phyloP scores from a whole-genome alignment of 2,329 filamentous ascomycete genomes.

The Ceratocystis colombiana region DNA sequence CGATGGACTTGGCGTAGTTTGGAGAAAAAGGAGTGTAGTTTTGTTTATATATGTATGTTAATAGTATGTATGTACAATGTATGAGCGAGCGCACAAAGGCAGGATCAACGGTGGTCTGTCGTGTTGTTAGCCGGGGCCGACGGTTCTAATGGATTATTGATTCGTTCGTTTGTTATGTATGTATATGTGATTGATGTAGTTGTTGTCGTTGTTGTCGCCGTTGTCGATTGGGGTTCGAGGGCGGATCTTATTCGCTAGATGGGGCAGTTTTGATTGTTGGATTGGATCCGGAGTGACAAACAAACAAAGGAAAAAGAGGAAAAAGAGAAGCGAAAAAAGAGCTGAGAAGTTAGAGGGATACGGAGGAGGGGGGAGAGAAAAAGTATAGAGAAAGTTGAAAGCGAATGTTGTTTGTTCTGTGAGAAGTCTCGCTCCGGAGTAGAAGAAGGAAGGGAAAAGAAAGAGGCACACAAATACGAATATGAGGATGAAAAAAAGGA shows the following conservation, averaged over 20 bases:
- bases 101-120: neutral
- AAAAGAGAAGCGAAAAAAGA: neutral
- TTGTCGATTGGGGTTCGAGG: neutral
- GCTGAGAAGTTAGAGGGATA: neutral
- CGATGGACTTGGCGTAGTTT: no score
- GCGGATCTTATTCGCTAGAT: neutral
- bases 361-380: neutral
- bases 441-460: neutral
- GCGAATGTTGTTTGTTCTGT: neutral
- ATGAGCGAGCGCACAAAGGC: conserved; percentile 2
- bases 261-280: neutral
- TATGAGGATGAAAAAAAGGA: neutral
- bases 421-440: neutral
- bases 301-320: neutral
- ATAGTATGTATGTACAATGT: neutral
- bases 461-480: no score
- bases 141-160: neutral
- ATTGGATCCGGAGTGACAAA: neutral
- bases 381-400: neutral
- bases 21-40: neutral
- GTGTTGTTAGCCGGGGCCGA: neutral
- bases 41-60: conserved; percentile 8
- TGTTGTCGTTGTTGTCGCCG: neutral
- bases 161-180: neutral
- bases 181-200: neutral